Percentiles rank a stretch among this genome's conserved stretches.
These are phyloP conservation scores for Phytophthora podocarpi DNA, from an alignment of 352 stramenopile genomes.

Conservation along the genomic window DNA sequence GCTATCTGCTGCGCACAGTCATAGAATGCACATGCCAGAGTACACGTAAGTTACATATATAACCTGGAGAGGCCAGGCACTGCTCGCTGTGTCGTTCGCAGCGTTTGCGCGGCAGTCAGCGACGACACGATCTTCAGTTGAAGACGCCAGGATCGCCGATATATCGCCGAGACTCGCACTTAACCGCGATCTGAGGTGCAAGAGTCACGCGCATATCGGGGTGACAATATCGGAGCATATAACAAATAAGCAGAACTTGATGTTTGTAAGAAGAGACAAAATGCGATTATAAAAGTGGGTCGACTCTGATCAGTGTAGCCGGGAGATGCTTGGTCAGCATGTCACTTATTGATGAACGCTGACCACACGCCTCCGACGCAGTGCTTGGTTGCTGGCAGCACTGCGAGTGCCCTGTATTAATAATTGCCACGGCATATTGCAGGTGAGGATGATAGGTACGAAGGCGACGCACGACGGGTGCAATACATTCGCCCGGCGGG, in stretches of 20 bases:
- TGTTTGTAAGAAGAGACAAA: too few relatives aligned
- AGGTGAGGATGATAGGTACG: conserved; percentile 12
- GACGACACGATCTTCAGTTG: conserved; percentile 2
- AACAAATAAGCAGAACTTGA: too few relatives aligned
- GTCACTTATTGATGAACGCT: too few relatives aligned
- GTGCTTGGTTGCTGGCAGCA: too few relatives aligned
- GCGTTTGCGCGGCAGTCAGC: neutral
- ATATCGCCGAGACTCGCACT: conserved; percentile 9
- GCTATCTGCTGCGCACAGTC: neutral
- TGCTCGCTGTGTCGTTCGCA: neutral
- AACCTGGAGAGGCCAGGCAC: neutral
- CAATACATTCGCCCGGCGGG: conserved; percentile 3
- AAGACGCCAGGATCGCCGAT: conserved; percentile 3
- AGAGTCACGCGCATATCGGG: conserved; percentile 14
- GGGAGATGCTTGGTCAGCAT: too few relatives aligned
- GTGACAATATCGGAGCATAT: neutral
- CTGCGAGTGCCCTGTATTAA: too few relatives aligned
- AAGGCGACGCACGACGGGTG: neutral
- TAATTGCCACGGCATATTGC: too few relatives aligned
- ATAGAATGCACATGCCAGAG: too few relatives aligned
- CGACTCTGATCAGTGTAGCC: too few relatives aligned
- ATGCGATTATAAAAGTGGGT: too few relatives aligned
- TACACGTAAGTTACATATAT: too few relatives aligned
- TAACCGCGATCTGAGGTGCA: conserved; percentile 8
- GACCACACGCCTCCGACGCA: too few relatives aligned